Conservation (phyloP, 208 protist species). For the Angomonas ambiguus region DNA sequence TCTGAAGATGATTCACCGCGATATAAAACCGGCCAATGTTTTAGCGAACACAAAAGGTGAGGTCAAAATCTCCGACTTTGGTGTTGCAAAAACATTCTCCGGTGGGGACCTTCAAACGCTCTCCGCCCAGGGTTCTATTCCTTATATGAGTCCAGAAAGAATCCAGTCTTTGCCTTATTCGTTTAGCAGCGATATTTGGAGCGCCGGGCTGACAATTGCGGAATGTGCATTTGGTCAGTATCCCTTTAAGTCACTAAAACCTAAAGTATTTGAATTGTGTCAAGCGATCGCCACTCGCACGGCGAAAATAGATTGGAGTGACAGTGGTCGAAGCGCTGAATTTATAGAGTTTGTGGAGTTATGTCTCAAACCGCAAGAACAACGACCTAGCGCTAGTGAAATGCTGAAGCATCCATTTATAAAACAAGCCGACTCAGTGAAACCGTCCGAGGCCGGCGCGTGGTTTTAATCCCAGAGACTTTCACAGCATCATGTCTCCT, state of each 20-base stretch:
- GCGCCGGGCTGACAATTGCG: constrained; percentile 84
- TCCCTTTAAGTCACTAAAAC: constrained; percentile 73
- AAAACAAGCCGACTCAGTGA: constrained; percentile 43
- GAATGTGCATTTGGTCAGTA: constrained; percentile 85
- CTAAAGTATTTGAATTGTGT: constrained; percentile 76
- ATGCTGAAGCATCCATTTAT: constrained; percentile 82
- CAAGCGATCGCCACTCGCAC: constrained; percentile 62
- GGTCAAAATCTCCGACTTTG: constrained; percentile 97
- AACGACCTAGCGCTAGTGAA: constrained; percentile 59
- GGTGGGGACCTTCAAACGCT: constrained; percentile 73
- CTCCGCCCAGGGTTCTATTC: constrained; percentile 87
- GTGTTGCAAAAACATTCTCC: constrained; percentile 88
- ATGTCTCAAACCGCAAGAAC: constrained; percentile 50
- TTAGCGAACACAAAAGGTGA: constrained; percentile 94
- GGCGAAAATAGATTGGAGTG: constrained; percentile 67
- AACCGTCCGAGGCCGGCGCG: constrained; percentile 52
- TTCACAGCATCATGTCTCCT: neutral
- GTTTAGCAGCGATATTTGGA: constrained; percentile 91
- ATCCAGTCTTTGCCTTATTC: constrained; percentile 88
- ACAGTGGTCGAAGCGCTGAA: constrained; percentile 31
- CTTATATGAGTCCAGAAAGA: constrained; percentile 94
- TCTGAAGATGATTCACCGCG: constrained; percentile 91
- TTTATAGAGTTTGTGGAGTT: constrained; percentile 76
- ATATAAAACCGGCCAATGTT: constrained; percentile 97
- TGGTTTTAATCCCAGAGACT: constrained; percentile 46